These are phyloP conservation scores for Phaffomyces antillensis DNA, from an alignment of 805 yeast genomes.

Conservation along the genomic window DNA sequence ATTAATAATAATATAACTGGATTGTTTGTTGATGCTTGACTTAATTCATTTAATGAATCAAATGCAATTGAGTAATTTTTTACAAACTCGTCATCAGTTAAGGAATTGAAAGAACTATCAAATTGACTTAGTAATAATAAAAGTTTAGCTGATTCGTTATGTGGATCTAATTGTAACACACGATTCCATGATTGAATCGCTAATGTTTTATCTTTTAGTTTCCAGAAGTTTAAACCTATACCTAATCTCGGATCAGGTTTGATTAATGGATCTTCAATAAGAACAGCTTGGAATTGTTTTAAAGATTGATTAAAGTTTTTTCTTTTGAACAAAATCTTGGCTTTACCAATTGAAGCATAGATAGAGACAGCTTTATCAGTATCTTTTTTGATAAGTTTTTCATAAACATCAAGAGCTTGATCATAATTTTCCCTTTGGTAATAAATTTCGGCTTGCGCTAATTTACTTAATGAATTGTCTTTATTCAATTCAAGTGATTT, in stretches of 20 bases:
- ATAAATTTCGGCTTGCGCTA: slow-evolving; percentile 63
- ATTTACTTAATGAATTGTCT: slow-evolving; percentile 39
- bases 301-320: slow-evolving; percentile 69
- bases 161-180: slow-evolving; percentile 57
- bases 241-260: slow-evolving; percentile 94
- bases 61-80: slow-evolving; percentile 54
- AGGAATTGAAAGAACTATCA: slow-evolving; percentile 53
- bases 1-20: slow-evolving; percentile 59
- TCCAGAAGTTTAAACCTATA: slow-evolving; percentile 92
- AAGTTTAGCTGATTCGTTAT: slow-evolving; percentile 52
- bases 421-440: slow-evolving; percentile 57
- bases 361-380: slow-evolving; percentile 53
- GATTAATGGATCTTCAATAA: slow-evolving; percentile 67
- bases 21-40: slow-evolving; percentile 38
- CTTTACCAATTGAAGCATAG: slow-evolving; percentile 76
- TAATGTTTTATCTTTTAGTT: slow-evolving; percentile 65
- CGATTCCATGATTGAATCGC: slow-evolving; percentile 83
- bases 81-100: slow-evolving; percentile 52
- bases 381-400: slow-evolving; percentile 42
- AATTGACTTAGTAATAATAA: slow-evolving; percentile 63
- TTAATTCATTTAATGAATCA: slow-evolving; percentile 29
- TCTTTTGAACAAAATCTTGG: slow-evolving; percentile 68
- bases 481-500: slow-evolving; percentile 42
- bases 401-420: slow-evolving; percentile 64
- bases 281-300: slow-evolving; percentile 74